Evolutionary conservation across 2,329 filamentous ascomycete genomes (phyloP).

Genomic region (Huntiella savannae): DNA sequence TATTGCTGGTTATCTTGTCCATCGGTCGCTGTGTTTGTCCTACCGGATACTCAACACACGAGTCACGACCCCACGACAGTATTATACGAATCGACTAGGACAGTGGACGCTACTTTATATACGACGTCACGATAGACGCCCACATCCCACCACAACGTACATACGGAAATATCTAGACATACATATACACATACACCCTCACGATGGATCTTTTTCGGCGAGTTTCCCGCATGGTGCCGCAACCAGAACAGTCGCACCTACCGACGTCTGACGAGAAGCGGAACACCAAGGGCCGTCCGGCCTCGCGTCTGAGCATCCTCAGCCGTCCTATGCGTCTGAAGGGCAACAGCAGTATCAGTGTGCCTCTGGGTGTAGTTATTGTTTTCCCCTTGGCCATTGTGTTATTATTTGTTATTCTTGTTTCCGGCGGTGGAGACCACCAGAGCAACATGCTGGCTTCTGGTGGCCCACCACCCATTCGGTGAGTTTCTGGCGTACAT

Average conservation of each 20-base stretch:
- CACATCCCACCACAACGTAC: background rate
- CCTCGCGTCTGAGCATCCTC: slow-evolving; percentile 56
- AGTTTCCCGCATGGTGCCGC: slow-evolving; percentile 31
- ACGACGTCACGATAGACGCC: background rate
- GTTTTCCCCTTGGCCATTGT: slow-evolving; percentile 86
- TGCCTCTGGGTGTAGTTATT: slow-evolving; percentile 80
- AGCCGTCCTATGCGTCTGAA: slow-evolving; percentile 69
- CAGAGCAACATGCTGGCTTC: slow-evolving; percentile 72
- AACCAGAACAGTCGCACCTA: slow-evolving; percentile 23
- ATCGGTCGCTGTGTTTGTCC: too few species aligned
- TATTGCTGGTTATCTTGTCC: too few species aligned
- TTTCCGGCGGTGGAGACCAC: slow-evolving; percentile 58
- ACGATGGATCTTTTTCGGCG: slow-evolving; percentile 40
- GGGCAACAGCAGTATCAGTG: slow-evolving; percentile 80
- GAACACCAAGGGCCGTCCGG: slow-evolving; percentile 21
- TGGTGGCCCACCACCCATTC: slow-evolving; percentile 72
- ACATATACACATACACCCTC: background rate
- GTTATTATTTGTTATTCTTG: slow-evolving; percentile 74
- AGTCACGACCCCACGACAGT: too few species aligned
- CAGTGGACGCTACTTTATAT: too few species aligned
- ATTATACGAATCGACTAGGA: too few species aligned
- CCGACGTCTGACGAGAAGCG: slow-evolving; percentile 34
- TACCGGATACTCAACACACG: too few species aligned
- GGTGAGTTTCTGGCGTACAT: slow-evolving; percentile 36
- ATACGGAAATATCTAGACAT: background rate